These are phyloP conservation scores for Starmerella cellae DNA, from an alignment of 805 yeast species.

Conservation along the genomic window DNA sequence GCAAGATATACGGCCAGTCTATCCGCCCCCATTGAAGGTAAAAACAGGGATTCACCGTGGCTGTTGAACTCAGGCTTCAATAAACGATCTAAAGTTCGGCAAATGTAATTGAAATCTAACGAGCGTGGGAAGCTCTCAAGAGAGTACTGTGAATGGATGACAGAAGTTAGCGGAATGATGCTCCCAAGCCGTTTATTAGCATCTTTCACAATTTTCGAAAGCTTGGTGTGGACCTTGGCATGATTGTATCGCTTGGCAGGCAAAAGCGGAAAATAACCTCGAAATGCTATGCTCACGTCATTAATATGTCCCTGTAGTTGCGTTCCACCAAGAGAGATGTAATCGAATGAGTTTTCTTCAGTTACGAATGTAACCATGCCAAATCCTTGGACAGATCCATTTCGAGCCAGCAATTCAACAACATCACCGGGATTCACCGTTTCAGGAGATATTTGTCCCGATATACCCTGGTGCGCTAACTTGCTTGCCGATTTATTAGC, in stretches of 20 bases:
- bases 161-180: conserved; percentile 8
- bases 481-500: too few relatives aligned
- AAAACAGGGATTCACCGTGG: neutral
- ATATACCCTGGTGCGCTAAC: neutral
- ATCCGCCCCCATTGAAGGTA: neutral
- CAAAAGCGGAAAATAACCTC: conserved; percentile 6
- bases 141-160: conserved; percentile 9
- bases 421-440: conserved; percentile 18
- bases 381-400: conserved; percentile 9
- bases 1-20: conserved; percentile 14
- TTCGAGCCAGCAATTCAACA: conserved; percentile 13
- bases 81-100: neutral
- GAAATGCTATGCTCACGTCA: conserved; percentile 12
- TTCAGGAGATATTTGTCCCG: conserved; percentile 7
- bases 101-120: conserved; percentile 11
- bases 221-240: neutral
- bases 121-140: conserved; percentile 9
- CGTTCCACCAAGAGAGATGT: conserved; percentile 6
- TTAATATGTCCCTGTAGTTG: neutral
- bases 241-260: conserved; percentile 1
- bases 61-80: too few relatives aligned
- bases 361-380: conserved; percentile 19
- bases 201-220: neutral
- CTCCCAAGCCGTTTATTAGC: neutral
- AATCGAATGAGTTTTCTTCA: conserved; percentile 13